Evolutionary conservation across 1,284 basidiomycete species (phyloP).

Genomic region (Marasmius fiardii): DNA sequence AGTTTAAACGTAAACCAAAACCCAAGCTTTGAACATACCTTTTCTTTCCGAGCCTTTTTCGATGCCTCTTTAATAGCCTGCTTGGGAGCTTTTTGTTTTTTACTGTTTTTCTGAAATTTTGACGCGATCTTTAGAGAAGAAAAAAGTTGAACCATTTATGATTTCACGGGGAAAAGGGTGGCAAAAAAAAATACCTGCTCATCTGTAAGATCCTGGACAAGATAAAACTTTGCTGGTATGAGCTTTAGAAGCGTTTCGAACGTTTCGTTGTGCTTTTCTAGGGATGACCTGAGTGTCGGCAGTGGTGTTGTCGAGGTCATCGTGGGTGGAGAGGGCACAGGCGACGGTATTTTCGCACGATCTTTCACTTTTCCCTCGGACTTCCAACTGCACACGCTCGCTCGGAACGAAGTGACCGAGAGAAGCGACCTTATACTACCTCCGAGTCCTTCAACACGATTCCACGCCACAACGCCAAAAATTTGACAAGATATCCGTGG

Average conservation of each 20-base stretch:
- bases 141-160: too few species aligned
- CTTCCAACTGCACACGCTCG: too few species aligned
- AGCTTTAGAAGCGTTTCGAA: slow-evolving; percentile 81
- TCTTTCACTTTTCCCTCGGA: too few species aligned
- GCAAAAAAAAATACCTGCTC: slow-evolving; percentile 48
- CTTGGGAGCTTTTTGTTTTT: slow-evolving; percentile 76
- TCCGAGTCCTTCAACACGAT: too few species aligned
- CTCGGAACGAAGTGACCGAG: too few species aligned
- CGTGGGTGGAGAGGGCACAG: slow-evolving; percentile 34
- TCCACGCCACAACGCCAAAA: too few species aligned
- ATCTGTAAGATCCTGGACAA: slow-evolving; percentile 66
- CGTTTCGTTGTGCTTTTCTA: slow-evolving; percentile 79
- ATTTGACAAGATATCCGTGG: too few species aligned
- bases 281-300: slow-evolving; percentile 57
- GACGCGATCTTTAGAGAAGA: slow-evolving; percentile 40
- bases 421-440: too few species aligned
- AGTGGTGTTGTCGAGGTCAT: slow-evolving; percentile 30
- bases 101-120: slow-evolving; percentile 89
- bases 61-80: slow-evolving; percentile 86
- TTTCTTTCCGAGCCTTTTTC: slow-evolving; percentile 81
- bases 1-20: neutral
- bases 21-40: slow-evolving; percentile 47
- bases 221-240: slow-evolving; percentile 87
- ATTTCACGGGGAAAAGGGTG: slow-evolving; percentile 2
- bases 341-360: neutral